Base-by-base conservation (phyloP, 164 flowering plant species). In the Umbellularia californica region DNA sequence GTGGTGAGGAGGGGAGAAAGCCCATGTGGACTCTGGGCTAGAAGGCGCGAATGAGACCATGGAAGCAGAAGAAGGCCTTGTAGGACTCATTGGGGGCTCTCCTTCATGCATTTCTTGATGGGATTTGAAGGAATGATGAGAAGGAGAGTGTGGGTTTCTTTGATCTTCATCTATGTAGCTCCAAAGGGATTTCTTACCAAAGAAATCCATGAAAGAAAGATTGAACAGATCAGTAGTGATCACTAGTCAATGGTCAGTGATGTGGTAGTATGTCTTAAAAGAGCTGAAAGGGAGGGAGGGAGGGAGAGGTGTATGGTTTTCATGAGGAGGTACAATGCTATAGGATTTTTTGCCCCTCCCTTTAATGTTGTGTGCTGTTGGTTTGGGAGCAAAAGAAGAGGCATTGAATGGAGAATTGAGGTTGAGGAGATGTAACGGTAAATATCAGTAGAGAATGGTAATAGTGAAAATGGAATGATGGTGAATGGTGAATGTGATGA, bases 1-100 rank as follows among this genome's bases (percentile, higher is more conserved):
- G 20, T 71, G 14, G 51, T 24, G 74, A 35, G 64, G 22, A 2
- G 83, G 85, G 19, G 85, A 83, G 50, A 74, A 72, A 3, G 79
- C 73, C 83, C 83, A 79, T 13, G 83, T 82, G 0, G 83, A 77
- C 25, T 75, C 80, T 2, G 83, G 83, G 71, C 75, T 73, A 6
- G 69, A 33, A 4, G 79, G 77, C 3, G 55, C 13, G 7, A 76
- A 19, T 14, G 68, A 51, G 20, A 69, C 47, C 28, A n/a, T 35
- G 2, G 78, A 71, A 3, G 72, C 75, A 1, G 72, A 77, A 64
- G 62, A 72, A 25, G 9, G 75, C 58, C 75, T 62, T n/a, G 75
- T 22, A 13, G 75, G 69, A 41, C 60, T 72, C n/a, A 55, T 27
- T 14, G 66, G 74, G 24, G 55, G 25, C 33, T 74, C 72, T 22